Evolutionary conservation across 2,329 filamentous ascomycete species (phyloP), one percentile per base, ranked within the genome.

Genomic region (Curvularia eragrostidis): DNA sequence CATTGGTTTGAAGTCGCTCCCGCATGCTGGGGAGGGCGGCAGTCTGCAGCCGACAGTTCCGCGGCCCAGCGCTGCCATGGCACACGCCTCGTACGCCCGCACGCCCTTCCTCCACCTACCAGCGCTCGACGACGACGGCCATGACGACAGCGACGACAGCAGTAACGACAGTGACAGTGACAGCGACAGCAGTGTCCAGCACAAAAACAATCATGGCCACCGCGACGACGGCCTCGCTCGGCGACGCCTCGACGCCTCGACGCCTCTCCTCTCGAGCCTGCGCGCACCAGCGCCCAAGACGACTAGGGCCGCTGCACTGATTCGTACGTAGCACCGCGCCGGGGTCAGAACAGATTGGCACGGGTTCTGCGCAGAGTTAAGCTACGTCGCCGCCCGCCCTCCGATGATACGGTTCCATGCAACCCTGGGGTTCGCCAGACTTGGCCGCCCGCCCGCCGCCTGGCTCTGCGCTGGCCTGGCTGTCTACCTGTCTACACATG

Each of bases 331-430:
- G 55, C 51, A 39, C 44, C 50, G 43, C 23, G 51, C 51, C 44
- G 55, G 44, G 32, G 54, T 41, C 38, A 41, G 47, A 50, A 54
- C 41, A 54, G 24, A 42, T 58, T 58, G 51, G 56, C 56, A 53
- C 51, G 44, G 30, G 50, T 54, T 54, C 50, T 39, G n/a, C 30
- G 28, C 55, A 54, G 43, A 46, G 18, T 50, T 49, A 18, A 42
- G 32, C 54, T 53, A 53, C 34, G 23, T 44, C 8, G 43, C 36
- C 26, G 32, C 28, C 46, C 21, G 34, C 18, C 54, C 49, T 41
- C 46, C 56, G 39, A 48, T 58, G 51, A 58, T 43, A 58, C 55
- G 55, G 50, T 54, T 54, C 55, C 44, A 57, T 52, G 49, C 46
- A 34, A 44, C 47, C 23, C 47, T 51, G 41, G 43, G 43, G 26